Base-by-base conservation (phyloP, 176 grass and related monocot species). In the Miscanthus lutarioriparius region DNA sequence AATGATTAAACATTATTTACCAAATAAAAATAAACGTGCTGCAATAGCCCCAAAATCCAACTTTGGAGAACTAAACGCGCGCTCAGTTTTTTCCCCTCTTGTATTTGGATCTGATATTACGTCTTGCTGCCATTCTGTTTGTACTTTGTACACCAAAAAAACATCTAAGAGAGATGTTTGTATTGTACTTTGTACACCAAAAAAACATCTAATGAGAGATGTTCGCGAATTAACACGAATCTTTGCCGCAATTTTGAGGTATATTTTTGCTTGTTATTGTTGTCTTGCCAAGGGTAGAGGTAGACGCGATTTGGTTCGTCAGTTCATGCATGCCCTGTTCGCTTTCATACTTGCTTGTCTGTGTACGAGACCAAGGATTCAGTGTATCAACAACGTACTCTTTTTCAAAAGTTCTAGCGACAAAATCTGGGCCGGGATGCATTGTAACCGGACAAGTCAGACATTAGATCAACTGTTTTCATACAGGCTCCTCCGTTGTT, bases 51-150 rank as follows among this genome's bases (percentile, higher is more conserved):
- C n/a, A n/a, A n/a, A n/a, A n/a, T n/a, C n/a, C n/a, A n/a, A n/a
- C n/a, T n/a, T n/a, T n/a, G n/a, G n/a, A n/a, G n/a, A n/a, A n/a
- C n/a, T n/a, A n/a, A n/a, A n/a, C n/a, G n/a, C n/a, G n/a, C n/a
- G n/a, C n/a, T n/a, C n/a, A n/a, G n/a, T 64, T 22, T 67, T 80
- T 61, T 63, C 36, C 7, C 20, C 7, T 64, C 65, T 83, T 83
- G 73, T 58, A 71, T 78, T 77, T n/a, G 49, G 23, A 67, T 22
- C 67, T 72, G 79, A 48, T 17, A 5, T 48, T 75, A 32, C 32
- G 32, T 32, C 32, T 32, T 32, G 32, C 32, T 32, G 58, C n/a
- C 41, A 49, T 64, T 64, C 30, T 80, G 20, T 51, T 5, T 71
- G 67, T 66, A 80, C 43, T 23, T 32, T 32, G 32, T 32, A 32